phyloP scores from a whole-genome alignment of 2,329 filamentous ascomycete species.

The Sporothrix curviconia region DNA sequence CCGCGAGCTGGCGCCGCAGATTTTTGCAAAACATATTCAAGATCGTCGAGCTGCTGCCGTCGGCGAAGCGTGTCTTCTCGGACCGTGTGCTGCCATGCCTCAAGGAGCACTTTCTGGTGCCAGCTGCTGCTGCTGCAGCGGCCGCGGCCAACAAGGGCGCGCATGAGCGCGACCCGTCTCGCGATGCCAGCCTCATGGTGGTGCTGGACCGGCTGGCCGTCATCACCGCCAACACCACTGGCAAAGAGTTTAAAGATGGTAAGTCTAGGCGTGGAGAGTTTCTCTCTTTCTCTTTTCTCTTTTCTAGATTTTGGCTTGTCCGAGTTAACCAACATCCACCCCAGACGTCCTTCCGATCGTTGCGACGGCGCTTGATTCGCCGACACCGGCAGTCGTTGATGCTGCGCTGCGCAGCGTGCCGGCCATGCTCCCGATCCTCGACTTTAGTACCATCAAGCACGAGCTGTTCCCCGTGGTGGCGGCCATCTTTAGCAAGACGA shows the following conservation, averaged over 20 bases:
- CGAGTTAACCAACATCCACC: slow-evolving; percentile 14
- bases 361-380: slow-evolving; percentile 74
- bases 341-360: slow-evolving; percentile 83
- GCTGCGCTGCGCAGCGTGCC: slow-evolving; percentile 73
- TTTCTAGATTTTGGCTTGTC: no score
- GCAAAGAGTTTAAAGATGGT: slow-evolving; percentile 94
- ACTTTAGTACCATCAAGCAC: slow-evolving; percentile 95
- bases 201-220: slow-evolving; percentile 75
- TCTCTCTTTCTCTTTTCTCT: not conserved
- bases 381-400: slow-evolving; percentile 84
- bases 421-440: slow-evolving; percentile 75
- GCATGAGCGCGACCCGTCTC: slow-evolving; percentile 70
- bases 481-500: slow-evolving; percentile 84
- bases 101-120: slow-evolving; percentile 69
- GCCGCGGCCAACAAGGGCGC: slow-evolving; percentile 41
- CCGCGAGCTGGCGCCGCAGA: slow-evolving; percentile 72
- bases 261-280: no score
- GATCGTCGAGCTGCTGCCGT: slow-evolving; percentile 72
- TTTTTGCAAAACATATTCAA: slow-evolving; percentile 90
- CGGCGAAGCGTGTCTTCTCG: slow-evolving; percentile 69
- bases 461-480: slow-evolving; percentile 92
- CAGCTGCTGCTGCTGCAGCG: not conserved
- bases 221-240: slow-evolving; percentile 73
- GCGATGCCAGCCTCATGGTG: slow-evolving; percentile 87
- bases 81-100: slow-evolving; percentile 82